Conservation (phyloP, 208 protist species). For the Acanthamoeba culbertsoni region DNA sequence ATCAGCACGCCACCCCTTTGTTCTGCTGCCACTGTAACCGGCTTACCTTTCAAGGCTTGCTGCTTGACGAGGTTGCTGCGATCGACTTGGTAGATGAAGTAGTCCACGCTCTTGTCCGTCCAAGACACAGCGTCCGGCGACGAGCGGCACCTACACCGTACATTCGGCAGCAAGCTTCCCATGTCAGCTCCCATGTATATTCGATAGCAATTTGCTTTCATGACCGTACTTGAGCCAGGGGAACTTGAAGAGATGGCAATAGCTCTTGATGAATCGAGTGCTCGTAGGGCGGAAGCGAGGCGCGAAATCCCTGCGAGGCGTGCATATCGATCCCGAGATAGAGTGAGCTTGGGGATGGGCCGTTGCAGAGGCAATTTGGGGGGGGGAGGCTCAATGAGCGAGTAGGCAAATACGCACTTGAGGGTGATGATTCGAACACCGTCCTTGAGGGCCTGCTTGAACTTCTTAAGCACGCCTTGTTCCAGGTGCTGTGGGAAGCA, state of each 20-base stretch:
- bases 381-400: too few relatives aligned
- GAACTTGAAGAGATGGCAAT: slow-evolving; percentile 25
- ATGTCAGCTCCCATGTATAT: too few relatives aligned
- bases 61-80: background rate
- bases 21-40: background rate
- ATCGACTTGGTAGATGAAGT: slow-evolving; percentile 18
- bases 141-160: background rate
- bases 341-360: too few relatives aligned
- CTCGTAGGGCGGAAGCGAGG: slow-evolving; percentile 24
- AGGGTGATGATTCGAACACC: background rate
- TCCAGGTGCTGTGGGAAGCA: slow-evolving; percentile 26
- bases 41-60: background rate
- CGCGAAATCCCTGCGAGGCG: background rate
- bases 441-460: background rate
- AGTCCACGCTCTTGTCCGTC: background rate
- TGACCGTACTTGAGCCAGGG: background rate
- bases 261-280: background rate
- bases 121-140: slow-evolving; percentile 2
- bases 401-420: background rate
- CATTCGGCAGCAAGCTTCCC: too few relatives aligned
- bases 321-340: background rate
- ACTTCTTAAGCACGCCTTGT: background rate
- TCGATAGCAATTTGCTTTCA: background rate
- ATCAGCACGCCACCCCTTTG: too few relatives aligned
- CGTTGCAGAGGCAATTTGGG: too few relatives aligned